phyloP scores from a whole-genome alignment of 768 basidiomycete genomes.

The Boletus pseudopeckii region DNA sequence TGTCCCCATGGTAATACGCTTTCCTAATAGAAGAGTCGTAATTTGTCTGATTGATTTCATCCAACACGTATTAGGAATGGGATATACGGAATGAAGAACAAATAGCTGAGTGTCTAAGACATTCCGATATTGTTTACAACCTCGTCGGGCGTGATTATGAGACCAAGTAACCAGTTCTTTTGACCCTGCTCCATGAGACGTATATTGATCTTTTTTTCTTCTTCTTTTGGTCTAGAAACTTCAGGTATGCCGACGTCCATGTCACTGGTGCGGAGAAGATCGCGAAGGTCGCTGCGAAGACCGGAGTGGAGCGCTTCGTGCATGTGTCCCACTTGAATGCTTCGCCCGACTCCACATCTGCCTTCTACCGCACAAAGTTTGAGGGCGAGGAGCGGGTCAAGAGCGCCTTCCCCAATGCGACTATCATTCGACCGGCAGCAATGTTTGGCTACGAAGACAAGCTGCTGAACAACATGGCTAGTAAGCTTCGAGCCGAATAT shows the following conservation, averaged over 20 bases:
- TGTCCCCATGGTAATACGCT: constrained; percentile 74
- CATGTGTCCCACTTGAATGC: constrained; percentile 97
- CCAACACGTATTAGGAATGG: constrained; percentile 71
- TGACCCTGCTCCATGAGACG: constrained; percentile 9
- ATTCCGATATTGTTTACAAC: constrained; percentile 97
- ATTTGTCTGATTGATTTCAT: constrained; percentile 28
- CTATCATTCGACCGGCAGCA: constrained; percentile 78
- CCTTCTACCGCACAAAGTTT: constrained; percentile 85
- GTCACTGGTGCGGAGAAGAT: constrained; percentile 80
- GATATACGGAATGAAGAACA: constrained; percentile 87
- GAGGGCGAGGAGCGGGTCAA: constrained; percentile 87
- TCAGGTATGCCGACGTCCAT: constrained; percentile 76
- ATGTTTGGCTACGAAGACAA: constrained; percentile 97
- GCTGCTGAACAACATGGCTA: constrained; percentile 85
- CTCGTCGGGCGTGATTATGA: constrained; percentile 91
- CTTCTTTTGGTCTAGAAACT: constrained; percentile 61
- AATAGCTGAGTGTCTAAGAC: constrained; percentile 89
- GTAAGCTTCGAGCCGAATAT: constrained; percentile 45
- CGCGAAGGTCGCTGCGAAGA: constrained; percentile 73
- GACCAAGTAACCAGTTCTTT: constrained; percentile 68
- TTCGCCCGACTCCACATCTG: constrained; percentile 67
- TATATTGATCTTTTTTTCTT: constrained; percentile 7
- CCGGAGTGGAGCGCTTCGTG: constrained; percentile 79
- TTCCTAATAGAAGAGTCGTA: not conserved
- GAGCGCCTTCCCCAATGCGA: constrained; percentile 78